These are phyloP conservation scores for Colletotrichum simmondsii DNA, from an alignment of 2,329 filamentous ascomycete species.

Conservation along the genomic window DNA sequence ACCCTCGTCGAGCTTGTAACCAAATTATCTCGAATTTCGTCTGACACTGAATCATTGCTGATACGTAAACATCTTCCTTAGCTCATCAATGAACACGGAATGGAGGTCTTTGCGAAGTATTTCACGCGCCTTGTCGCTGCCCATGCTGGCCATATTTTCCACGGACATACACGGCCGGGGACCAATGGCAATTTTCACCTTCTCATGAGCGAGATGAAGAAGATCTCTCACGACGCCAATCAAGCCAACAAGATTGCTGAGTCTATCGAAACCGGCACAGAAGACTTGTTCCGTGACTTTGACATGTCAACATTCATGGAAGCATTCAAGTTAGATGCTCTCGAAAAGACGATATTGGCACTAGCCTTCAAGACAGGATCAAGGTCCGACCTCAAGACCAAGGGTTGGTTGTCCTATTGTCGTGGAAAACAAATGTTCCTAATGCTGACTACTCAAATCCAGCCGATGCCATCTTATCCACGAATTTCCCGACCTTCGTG, in stretches of 20 bases:
- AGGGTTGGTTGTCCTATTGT: conserved; percentile 70
- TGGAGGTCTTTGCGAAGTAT: conserved; percentile 98
- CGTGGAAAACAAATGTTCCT: conserved; percentile 36
- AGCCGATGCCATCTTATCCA: conserved; percentile 92
- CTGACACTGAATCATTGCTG: conserved; percentile 14
- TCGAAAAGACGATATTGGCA: conserved; percentile 88
- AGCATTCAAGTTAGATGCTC: conserved; percentile 91
- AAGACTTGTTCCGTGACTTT: conserved; percentile 95
- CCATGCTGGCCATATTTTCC: conserved; percentile 93
- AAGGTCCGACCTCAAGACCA: conserved; percentile 84
- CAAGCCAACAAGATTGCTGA: conserved; percentile 94
- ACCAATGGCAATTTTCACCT: conserved; percentile 87
- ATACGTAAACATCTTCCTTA: conserved; percentile 48
- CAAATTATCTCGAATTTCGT: background rate
- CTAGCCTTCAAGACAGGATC: conserved; percentile 88
- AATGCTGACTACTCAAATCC: conserved; percentile 54
- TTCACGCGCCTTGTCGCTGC: conserved; percentile 91
- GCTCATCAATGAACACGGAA: conserved; percentile 97
- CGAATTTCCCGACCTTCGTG: conserved; percentile 81
- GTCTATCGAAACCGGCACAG: conserved; percentile 88
- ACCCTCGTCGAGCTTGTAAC: conserved; percentile 8
- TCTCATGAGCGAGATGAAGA: conserved; percentile 84
- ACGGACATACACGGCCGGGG: conserved; percentile 77
- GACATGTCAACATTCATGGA: conserved; percentile 96
- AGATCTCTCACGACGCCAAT: conserved; percentile 81